Percentiles rank a stretch among this genome's conserved stretches.
Conservation (phyloP, 305 asterid genomes). For the Fraxinus albicans region DNA sequence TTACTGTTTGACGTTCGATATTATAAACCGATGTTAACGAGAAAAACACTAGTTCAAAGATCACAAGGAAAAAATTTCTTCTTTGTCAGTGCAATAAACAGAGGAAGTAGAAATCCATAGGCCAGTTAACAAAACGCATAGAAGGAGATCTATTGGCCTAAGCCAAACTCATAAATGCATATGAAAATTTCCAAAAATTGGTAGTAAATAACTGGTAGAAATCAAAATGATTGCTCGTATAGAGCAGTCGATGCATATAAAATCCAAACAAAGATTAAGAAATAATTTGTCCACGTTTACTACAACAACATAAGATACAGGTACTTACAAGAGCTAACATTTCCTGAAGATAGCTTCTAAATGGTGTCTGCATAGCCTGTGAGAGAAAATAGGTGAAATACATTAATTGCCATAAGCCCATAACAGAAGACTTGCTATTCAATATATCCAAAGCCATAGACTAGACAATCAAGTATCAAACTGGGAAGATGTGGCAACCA, state of each 20-base stretch:
- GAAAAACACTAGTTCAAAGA: not conserved
- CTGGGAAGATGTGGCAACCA: not conserved
- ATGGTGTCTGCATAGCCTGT: slow-evolving; percentile 87
- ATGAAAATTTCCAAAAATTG: not conserved
- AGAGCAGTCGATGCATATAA: not conserved
- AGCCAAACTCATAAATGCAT: not conserved
- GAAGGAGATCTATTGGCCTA: not conserved
- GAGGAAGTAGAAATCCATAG: not conserved
- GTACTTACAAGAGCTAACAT: slow-evolving; percentile 78
- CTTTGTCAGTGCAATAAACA: not conserved
- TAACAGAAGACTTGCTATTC: not conserved
- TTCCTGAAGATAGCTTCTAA: slow-evolving; percentile 76
- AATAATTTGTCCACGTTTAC: not conserved
- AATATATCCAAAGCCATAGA: not conserved
- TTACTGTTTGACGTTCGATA: not conserved
- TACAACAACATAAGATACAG: not conserved
- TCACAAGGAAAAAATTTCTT: not conserved
- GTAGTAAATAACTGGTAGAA: not conserved
- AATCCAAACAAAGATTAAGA: not conserved
- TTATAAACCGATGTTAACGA: not conserved
- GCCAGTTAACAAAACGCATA: not conserved
- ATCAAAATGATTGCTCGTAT: not conserved
- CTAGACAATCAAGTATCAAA: not conserved
- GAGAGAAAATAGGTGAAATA: slow-evolving; percentile 4
- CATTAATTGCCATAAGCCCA: not conserved